A percentile compares a stretch with the other conserved stretches of the same genome.
Evolutionary conservation across 441 rosid genomes (phyloP).

Genomic region (Dalechampia spathulata): DNA sequence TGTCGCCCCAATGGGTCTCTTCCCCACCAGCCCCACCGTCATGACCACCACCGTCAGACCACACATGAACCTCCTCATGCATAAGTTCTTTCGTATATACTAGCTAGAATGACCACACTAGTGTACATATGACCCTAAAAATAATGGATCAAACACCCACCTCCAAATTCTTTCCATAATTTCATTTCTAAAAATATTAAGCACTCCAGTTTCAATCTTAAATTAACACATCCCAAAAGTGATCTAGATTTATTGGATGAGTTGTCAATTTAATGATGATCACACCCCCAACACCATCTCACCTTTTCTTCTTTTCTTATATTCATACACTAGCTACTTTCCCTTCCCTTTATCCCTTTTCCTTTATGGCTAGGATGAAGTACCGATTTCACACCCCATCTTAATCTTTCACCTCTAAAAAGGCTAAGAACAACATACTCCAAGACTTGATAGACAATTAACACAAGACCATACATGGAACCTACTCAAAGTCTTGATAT

Average conservation of each 20-base stretch:
- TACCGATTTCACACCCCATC: conserved; percentile 11
- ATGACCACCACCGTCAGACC: too few species aligned
- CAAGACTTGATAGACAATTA: conserved; percentile 18
- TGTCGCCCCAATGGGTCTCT: conserved; percentile 11
- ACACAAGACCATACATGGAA: too few species aligned
- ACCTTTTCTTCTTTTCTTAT: not conserved
- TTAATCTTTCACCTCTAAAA: conserved; percentile 10
- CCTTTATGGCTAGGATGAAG: conserved; percentile 2
- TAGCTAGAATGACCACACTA: not conserved
- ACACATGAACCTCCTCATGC: not conserved
- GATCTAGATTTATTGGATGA: not conserved
- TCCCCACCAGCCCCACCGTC: not conserved
- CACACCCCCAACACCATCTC: not conserved
- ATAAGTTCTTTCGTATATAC: not conserved
- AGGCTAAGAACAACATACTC: not conserved
- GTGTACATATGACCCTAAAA: too few species aligned
- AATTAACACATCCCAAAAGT: too few species aligned
- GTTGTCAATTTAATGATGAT: conserved; percentile 9
- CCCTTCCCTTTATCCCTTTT: not conserved
- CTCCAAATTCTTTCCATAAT: not conserved
- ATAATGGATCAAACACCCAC: not conserved
- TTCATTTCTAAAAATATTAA: not conserved
- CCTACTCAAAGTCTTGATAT: too few species aligned
- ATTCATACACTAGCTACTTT: too few species aligned
- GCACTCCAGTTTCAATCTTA: too few species aligned